Base-by-base conservation (phyloP, 2,329 filamentous ascomycete genomes). In the Grosmannia serpens region DNA sequence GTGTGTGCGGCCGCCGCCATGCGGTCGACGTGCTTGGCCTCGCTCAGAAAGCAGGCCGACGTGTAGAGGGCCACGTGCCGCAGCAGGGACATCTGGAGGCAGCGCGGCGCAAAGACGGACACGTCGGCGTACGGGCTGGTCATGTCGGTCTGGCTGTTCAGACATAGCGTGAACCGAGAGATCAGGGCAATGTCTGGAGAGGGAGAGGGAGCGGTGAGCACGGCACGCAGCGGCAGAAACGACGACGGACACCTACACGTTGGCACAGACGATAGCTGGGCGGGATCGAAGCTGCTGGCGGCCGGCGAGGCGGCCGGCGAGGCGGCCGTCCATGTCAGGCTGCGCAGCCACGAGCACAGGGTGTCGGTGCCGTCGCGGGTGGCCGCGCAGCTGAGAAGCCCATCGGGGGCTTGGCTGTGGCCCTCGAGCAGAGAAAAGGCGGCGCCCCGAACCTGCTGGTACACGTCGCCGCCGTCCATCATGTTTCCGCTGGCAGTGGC, bases 21-120 rank as follows among this genome's bases (percentile, higher is more conserved):
- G 61, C 74, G 74, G 49, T 75, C 73, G 2, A 79, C 66, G 44
- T 76, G 74, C 3, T 75, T 73, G 0, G 74, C 75, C 63, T 81
- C 78, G 44, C 74, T 71, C 33, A 80, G 69, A 63, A 80, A 80
- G 63, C 77, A 79, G 1, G 77, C 73, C 0, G 78, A 74, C 8
- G 77, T 77, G 63, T 77, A 80, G 5, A 80, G 71, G 41, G 77
- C 72, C 10, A 78, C 74, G 53, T 78, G 75, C 0, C 74, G 67
- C 11, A 80, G 69, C 4, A 81, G 69, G 5, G 75, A 76, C n/a
- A 77, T 75, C 57, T 79, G 74, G 13, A 80, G 68, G 52, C 71
- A 76, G 61, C 71, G 74, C 0, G 77, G 76, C 8, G 77, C 69
- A 67, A 75, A 80, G 51, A 74, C 68, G 63, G 73, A 76, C 69